These are phyloP conservation scores for Alternaria infectoria DNA, from an alignment of 2,329 filamentous ascomycete species.

Conservation along the genomic window DNA sequence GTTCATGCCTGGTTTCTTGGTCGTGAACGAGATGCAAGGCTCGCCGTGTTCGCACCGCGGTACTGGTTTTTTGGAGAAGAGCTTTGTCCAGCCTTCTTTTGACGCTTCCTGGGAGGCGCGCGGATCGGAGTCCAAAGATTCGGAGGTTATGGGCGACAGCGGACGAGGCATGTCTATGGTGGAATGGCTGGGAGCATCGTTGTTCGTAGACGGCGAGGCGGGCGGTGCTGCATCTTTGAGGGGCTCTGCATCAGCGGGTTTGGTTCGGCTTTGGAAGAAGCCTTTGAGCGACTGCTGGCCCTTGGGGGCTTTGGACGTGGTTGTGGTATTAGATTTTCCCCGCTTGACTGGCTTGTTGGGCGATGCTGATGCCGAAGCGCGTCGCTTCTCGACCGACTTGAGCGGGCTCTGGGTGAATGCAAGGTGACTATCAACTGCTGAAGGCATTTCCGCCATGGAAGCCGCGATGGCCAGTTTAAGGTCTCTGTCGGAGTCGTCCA, in stretches of 20 bases:
- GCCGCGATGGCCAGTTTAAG: conserved; percentile 6
- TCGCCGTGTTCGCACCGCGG: conserved; percentile 90
- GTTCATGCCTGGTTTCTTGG: conserved; percentile 89
- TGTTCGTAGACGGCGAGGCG: conserved; percentile 1
- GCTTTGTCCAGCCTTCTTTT: conserved; percentile 85
- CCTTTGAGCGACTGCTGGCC: conserved; percentile 72
- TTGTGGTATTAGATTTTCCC: conserved; percentile 52
- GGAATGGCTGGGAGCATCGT: conserved; percentile 3
- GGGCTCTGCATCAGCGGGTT: conserved; percentile 12
- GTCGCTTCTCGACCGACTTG: conserved; percentile 42
- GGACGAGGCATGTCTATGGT: conserved; percentile 4
- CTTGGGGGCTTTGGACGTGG: conserved; percentile 43
- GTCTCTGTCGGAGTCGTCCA: conserved; percentile 17
- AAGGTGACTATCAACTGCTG: conserved; percentile 7
- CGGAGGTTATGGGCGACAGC: background rate
- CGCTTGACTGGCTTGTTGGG: conserved; percentile 53
- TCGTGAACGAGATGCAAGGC: conserved; percentile 80
- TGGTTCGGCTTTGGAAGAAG: conserved; percentile 67
- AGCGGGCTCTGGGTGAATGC: conserved; percentile 16
- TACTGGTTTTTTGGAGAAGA: conserved; percentile 75
- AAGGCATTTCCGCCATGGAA: conserved; percentile 5
- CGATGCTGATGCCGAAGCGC: conserved; percentile 24
- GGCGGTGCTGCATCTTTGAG: conserved; percentile 5
- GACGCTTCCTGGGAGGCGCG: conserved; percentile 61
- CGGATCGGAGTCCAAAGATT: conserved; percentile 28